Evolutionary conservation across 73 alveolate genomes (phyloP), one percentile per base, ranked within the genome.

Genomic region (Uronychia setigera): DNA sequence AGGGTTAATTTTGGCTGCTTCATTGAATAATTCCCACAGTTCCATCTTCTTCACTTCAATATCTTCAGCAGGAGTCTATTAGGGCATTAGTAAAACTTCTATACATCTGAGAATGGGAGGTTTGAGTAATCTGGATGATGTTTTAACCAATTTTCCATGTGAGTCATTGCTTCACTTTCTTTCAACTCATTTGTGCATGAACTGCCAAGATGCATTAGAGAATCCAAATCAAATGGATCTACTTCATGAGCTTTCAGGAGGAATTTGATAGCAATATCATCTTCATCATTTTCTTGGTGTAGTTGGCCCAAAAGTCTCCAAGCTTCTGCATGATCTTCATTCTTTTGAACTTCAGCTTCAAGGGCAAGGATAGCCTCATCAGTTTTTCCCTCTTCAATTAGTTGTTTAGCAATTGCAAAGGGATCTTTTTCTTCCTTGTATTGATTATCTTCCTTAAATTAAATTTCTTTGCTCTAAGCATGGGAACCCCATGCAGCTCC

Each of bases 111-210:
- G 74, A 78, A 29, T 19, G 86, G 82, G 26, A 91, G 87, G 27
- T 27, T 58, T 30, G 87, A 88, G 83, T 86, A 93, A 28, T 89
- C 95, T 0, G 96, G 96, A 80, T 93, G 95, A 74, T 91, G 75
- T 77, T 81, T 60, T 29, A 93, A 82, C 93, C 95, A 93, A 30
- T 84, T 78, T 46, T 75, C 35, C 58, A 93, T 35, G 88, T 87
- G 92, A 26, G 78, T 59, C 89, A 93, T 82, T 0, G 98, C 99
- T 33, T 82, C 95, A 29, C 79, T 82, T 60, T 91, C 93, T 33
- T 95, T 94, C 13, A 94, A 84, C 74, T 88, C 98, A 82, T 96
- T 96, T 35, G 97, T 93, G 78, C 97, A 93, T 1, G 97, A 87
- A 19, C 93, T 87, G n/a, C 98, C 99, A 28, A 96, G 91, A 26